These are phyloP conservation scores for Calonectria pseudoreteaudii DNA, from an alignment of 2,329 filamentous ascomycete genomes.

Conservation along the genomic window DNA sequence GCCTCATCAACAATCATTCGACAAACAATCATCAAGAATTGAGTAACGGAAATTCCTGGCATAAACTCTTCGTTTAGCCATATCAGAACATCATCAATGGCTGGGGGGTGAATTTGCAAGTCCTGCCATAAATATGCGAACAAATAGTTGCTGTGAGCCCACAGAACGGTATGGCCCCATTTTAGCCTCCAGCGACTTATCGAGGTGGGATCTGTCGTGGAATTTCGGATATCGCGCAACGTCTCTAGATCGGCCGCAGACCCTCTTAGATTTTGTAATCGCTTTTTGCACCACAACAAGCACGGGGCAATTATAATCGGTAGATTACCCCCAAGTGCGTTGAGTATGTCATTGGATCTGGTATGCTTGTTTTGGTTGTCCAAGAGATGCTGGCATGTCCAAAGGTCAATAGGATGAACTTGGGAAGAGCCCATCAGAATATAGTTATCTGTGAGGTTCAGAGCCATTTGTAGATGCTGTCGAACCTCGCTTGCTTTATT, in stretches of 20 bases:
- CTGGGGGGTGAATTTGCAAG: slow-evolving; percentile 3
- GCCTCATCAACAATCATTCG: background rate
- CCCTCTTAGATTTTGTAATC: background rate
- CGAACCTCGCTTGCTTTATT: background rate
- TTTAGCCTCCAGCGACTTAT: background rate
- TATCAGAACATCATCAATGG: background rate
- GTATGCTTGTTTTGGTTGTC: background rate
- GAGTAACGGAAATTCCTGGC: background rate
- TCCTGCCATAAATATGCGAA: slow-evolving; percentile 6
- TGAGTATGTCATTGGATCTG: background rate
- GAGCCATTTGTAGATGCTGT: slow-evolving; percentile 4
- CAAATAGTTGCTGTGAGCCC: background rate
- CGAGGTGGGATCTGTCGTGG: background rate
- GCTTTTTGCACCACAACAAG: slow-evolving; percentile 3
- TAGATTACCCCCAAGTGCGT: background rate
- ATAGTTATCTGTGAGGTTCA: background rate
- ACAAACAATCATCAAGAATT: slow-evolving; percentile 15
- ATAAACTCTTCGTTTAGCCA: slow-evolving; percentile 3
- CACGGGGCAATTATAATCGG: background rate
- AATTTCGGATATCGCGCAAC: background rate
- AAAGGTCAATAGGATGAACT: background rate
- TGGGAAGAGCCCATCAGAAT: background rate
- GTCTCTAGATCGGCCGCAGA: background rate
- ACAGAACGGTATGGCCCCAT: background rate
- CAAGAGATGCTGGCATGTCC: background rate